Base-by-base conservation (phyloP, 202 grass and related monocot genomes). In the Carex arenaria region DNA sequence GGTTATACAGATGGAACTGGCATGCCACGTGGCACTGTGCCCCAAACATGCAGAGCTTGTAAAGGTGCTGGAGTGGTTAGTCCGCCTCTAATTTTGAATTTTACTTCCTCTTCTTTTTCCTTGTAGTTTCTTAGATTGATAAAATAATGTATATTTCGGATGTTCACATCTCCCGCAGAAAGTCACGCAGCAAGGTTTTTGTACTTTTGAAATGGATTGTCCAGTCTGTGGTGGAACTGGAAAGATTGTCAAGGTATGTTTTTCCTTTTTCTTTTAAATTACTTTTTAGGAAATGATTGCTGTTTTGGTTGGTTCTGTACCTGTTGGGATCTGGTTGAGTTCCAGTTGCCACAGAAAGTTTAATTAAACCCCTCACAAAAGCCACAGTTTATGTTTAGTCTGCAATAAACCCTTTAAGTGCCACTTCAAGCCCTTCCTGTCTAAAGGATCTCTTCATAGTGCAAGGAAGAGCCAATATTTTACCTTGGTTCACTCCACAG, bases 31-130 rank as follows among this genome's bases (percentile, higher is more conserved):
- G 96, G 96, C 78, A 98, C 96, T 43, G 82, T 87, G 80, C 96
- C 96, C 86, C 88, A 95, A 90, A 98, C 96, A 93, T 98, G 96
- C 80, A 98, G 87, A 86, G 74, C 93, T 82, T 98, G 96, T 84
- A 86, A 83, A 92, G 96, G 96, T 67, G 80, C 91, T 54, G 96
- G 96, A 80, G 83, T 90, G 93, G 96, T 98, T 81, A 89, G 90
- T 87, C 40, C 84, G 56, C 45, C 60, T 81, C 28, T 47, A 49
- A 23, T 57, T 87, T 85, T 72, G 53, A 43, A 62, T 87, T 84
- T 77, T 32, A 19, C 5, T 26, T 18, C 15, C 3, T 53, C 47
- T 18, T 59, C 15, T 57, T 77, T 77, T 36, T 17, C 7, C 7
- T 57, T 36, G 3, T 77, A 76, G 49, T 57, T 73, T 59, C 14